Evolutionary conservation across 495 filamentous ascomycete genomes (phyloP).

Genomic region (Paragyromitra xinjiangensis): DNA sequence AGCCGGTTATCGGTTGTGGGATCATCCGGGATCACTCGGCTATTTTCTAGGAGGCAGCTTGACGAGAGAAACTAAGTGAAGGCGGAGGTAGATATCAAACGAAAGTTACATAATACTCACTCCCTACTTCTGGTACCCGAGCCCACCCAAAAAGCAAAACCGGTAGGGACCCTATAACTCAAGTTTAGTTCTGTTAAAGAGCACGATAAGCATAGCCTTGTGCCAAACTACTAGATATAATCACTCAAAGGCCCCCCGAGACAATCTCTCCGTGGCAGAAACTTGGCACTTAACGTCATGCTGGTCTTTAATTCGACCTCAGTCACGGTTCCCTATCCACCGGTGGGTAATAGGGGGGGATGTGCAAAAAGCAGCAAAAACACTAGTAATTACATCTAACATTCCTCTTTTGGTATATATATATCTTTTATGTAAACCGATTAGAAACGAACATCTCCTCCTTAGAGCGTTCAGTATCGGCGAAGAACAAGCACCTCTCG

Average conservation of each 20-base stretch:
- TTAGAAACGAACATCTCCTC: neutral
- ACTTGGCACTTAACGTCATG: neutral
- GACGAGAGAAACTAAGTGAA: neutral
- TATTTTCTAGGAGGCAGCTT: neutral
- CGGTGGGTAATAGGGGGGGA: neutral
- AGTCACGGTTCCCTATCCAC: neutral
- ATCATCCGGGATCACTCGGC: slow-evolving; percentile 40
- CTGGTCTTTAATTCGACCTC: neutral
- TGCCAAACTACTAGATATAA: too few species aligned
- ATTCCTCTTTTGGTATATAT: neutral
- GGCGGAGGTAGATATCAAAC: neutral
- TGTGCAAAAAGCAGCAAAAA: neutral
- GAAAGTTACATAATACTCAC: too few species aligned
- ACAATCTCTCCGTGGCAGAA: too few species aligned
- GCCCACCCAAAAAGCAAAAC: too few species aligned
- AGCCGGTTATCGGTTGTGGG: slow-evolving; percentile 7
- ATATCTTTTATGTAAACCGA: neutral
- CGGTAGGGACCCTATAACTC: too few species aligned
- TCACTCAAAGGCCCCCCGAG: too few species aligned
- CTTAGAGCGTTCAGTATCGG: neutral
- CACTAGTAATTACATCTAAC: slow-evolving; percentile 19
- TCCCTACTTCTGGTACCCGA: too few species aligned
- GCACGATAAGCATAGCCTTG: too few species aligned
- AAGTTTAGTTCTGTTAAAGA: too few species aligned
- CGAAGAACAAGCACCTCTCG: neutral